Conservation (phyloP, 2,329 filamentous ascomycete species). For the Shiraia sp. region DNA sequence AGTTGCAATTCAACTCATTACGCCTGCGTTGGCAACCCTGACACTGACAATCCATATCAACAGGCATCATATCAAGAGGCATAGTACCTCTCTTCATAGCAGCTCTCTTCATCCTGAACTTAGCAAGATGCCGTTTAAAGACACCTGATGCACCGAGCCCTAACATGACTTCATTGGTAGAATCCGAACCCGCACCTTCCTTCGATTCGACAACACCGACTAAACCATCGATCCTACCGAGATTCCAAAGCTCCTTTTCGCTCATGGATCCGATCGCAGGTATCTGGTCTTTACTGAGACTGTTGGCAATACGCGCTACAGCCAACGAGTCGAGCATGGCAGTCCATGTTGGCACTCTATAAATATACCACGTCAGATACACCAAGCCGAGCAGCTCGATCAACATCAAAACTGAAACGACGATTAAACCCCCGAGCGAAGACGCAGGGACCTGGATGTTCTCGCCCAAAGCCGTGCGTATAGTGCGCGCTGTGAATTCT, state of each 20-base stretch:
- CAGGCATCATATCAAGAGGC: too few relatives aligned
- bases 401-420: constrained; percentile 6
- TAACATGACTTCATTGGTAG: background rate
- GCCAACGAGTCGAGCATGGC: constrained; percentile 10
- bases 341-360: constrained; percentile 11
- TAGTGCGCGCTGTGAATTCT: constrained; percentile 4
- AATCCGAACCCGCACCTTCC: background rate
- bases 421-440: background rate
- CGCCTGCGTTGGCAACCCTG: constrained; percentile 3
- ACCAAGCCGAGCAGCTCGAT: constrained; percentile 9
- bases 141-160: constrained; percentile 2
- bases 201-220: background rate
- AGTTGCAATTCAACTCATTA: too few relatives aligned
- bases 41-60: constrained; percentile 2
- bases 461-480: constrained; percentile 1
- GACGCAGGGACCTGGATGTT: constrained; percentile 1
- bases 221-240: background rate
- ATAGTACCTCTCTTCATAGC: background rate
- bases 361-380: constrained; percentile 11
- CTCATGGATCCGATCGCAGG: constrained; percentile 3
- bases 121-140: constrained; percentile 3
- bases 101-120: constrained; percentile 1
- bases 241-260: background rate
- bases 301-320: constrained; percentile 7
- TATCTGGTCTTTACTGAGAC: constrained; percentile 3